These are phyloP conservation scores for Penicillium sp. DNA, from an alignment of 2,329 filamentous ascomycete genomes.

Conservation along the genomic window DNA sequence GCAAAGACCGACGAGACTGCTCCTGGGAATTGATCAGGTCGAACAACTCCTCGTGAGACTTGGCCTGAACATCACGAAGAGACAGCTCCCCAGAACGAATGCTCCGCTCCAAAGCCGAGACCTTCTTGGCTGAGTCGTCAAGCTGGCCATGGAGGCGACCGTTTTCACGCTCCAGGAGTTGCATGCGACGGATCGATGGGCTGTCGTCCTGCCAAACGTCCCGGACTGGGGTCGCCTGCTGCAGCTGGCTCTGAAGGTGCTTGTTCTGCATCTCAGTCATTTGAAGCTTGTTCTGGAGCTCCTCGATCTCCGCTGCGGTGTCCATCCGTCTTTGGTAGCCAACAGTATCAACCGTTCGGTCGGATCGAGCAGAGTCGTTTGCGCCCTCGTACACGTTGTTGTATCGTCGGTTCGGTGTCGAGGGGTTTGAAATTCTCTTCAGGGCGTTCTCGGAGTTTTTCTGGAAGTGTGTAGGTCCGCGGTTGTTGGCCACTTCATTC, in stretches of 20 bases:
- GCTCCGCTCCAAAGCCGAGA: slow-evolving; percentile 84
- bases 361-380: slow-evolving; percentile 80
- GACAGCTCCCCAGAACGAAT: slow-evolving; percentile 87
- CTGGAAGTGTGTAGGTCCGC: slow-evolving; percentile 75
- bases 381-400: slow-evolving; percentile 67
- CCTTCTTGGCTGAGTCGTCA: slow-evolving; percentile 90
- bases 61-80: slow-evolving; percentile 87
- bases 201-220: slow-evolving; percentile 74
- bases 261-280: slow-evolving; percentile 94
- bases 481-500: slow-evolving; percentile 74
- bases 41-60: slow-evolving; percentile 91
- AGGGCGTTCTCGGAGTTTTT: slow-evolving; percentile 62
- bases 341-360: slow-evolving; percentile 81
- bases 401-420: slow-evolving; percentile 74
- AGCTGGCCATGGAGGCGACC: slow-evolving; percentile 90
- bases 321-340: slow-evolving; percentile 90
- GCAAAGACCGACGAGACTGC: slow-evolving; percentile 78
- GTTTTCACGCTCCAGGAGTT: slow-evolving; percentile 92
- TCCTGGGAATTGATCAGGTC: slow-evolving; percentile 93
- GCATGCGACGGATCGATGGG: slow-evolving; percentile 78
- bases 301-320: slow-evolving; percentile 85
- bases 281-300: slow-evolving; percentile 92
- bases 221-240: slow-evolving; percentile 67
- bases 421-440: slow-evolving; percentile 73
- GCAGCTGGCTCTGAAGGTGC: slow-evolving; percentile 86